These are phyloP conservation scores for Penicillium sp. DNA, from an alignment of 2,329 filamentous ascomycete genomes.

Conservation along the genomic window DNA sequence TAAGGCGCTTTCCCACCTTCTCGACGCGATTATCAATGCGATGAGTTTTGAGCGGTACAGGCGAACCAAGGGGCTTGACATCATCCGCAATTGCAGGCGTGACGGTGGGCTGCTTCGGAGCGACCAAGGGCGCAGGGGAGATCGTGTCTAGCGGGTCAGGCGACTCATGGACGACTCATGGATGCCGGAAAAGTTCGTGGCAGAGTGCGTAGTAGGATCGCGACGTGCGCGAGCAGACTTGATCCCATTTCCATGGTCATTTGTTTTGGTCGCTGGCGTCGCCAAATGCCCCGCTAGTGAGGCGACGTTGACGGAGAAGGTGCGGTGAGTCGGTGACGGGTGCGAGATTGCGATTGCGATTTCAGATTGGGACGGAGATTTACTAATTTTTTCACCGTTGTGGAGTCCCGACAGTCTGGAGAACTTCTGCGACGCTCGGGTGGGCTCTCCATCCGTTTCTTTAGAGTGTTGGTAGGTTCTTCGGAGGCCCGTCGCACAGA, in stretches of 20 bases:
- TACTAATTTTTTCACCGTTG: conserved; percentile 12
- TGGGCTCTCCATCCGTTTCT: no score
- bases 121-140: conserved; percentile 18
- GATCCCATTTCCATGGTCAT: no score
- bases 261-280: conserved; percentile 11
- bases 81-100: conserved; percentile 9
- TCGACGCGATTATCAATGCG: no score
- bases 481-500: conserved; percentile 38
- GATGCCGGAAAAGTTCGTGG: conserved; percentile 8
- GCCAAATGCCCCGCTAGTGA: conserved; percentile 18
- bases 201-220: conserved; percentile 15
- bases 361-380: conserved; percentile 18
- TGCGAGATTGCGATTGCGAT: conserved; percentile 19
- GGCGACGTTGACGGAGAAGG: conserved; percentile 18
- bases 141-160: conserved; percentile 31
- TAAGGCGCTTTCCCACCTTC: no score
- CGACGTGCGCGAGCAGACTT: conserved; percentile 10
- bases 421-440: conserved; percentile 34
- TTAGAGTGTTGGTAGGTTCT: no score
- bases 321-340: conserved; percentile 19
- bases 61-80: conserved; percentile 14
- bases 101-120: conserved; percentile 10
- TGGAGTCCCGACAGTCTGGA: conserved; percentile 35
- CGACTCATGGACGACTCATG: no score
- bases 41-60: conserved; percentile 19